These are phyloP conservation scores for Plasmopara halstedii DNA, from an alignment of 352 stramenopile species.

Conservation along the genomic window DNA sequence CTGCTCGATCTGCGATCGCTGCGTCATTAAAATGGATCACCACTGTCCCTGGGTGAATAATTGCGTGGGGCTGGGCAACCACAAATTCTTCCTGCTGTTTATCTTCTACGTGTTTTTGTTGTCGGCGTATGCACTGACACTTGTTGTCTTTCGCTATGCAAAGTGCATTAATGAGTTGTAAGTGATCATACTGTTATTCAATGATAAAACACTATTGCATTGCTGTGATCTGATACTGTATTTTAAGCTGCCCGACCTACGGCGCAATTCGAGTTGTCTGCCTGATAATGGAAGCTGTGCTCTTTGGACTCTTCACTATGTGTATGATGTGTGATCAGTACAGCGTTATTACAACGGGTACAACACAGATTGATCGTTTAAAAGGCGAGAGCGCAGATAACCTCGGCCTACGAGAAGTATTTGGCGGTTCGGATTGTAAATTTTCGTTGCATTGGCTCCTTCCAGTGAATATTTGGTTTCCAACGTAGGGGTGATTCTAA, in stretches of 20 bases:
- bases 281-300: constrained; percentile 80
- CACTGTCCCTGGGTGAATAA: constrained; percentile 99
- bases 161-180: constrained; percentile 82
- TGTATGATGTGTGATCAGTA: constrained; percentile 99
- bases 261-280: constrained; percentile 75
- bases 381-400: constrained; percentile 84
- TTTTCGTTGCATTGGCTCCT: constrained; percentile 75
- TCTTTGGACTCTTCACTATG: constrained; percentile 98
- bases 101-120: constrained; percentile 92
- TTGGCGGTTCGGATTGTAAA: constrained; percentile 48
- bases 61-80: constrained; percentile 98
- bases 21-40: constrained; percentile 99
- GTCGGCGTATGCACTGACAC: constrained; percentile 90
- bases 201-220: neutral
- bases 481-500: constrained; percentile 39
- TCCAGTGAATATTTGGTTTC: constrained; percentile 84
- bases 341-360: constrained; percentile 92
- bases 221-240: constrained; percentile 4
- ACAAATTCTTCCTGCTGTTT: constrained; percentile 93
- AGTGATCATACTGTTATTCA: constrained; percentile 5
- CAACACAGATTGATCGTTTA: constrained; percentile 96
- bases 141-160: constrained; percentile 89
- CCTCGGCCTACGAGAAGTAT: constrained; percentile 79
- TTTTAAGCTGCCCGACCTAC: constrained; percentile 54
- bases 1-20: constrained; percentile 94